Evolutionary conservation across 768 basidiomycete species (phyloP).

Genomic region (Agrocybe praecox): DNA sequence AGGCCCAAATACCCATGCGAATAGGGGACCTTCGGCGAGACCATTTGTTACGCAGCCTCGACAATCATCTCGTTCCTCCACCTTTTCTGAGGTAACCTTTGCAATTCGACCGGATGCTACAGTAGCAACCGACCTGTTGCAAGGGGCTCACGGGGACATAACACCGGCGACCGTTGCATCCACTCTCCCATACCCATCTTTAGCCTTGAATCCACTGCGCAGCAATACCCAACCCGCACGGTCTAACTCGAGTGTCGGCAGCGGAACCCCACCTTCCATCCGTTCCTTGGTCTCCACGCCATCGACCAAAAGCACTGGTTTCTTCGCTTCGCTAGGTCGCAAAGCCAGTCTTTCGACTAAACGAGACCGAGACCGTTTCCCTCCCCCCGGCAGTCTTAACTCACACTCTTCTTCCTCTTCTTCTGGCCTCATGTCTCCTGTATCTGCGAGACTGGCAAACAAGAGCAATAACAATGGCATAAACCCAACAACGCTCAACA

Average conservation of each 20-base stretch:
- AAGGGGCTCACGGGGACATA: conserved; percentile 46
- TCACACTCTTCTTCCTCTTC: conserved; percentile 2
- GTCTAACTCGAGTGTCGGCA: conserved; percentile 32
- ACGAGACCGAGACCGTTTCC: conserved; percentile 25
- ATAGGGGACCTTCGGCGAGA: conserved; percentile 38
- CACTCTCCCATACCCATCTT: conserved; percentile 73
- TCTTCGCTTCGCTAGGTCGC: conserved; percentile 76
- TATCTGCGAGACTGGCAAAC: conserved; percentile 6
- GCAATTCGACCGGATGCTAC: conserved; percentile 80
- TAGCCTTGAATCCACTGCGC: conserved; percentile 44
- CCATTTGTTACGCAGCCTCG: conserved; percentile 58
- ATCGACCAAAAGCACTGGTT: conserved; percentile 54
- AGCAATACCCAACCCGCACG: conserved; percentile 27
- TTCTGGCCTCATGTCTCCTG: conserved; percentile 21
- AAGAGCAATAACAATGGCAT: conserved; percentile 2
- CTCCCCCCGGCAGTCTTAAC: conserved; percentile 2
- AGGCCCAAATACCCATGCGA: conserved; percentile 32
- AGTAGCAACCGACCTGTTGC: conserved; percentile 72
- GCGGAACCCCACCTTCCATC: conserved; percentile 46
- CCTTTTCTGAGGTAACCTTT: conserved; percentile 77
- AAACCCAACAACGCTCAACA: conserved; percentile 13
- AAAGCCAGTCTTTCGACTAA: conserved; percentile 54
- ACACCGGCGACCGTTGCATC: conserved; percentile 58
- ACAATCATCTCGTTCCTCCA: conserved; percentile 71
- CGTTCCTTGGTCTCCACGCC: conserved; percentile 49